phyloP scores from a whole-genome alignment of 2,329 filamentous ascomycete species.

The Sarocladiaceae sp. region DNA sequence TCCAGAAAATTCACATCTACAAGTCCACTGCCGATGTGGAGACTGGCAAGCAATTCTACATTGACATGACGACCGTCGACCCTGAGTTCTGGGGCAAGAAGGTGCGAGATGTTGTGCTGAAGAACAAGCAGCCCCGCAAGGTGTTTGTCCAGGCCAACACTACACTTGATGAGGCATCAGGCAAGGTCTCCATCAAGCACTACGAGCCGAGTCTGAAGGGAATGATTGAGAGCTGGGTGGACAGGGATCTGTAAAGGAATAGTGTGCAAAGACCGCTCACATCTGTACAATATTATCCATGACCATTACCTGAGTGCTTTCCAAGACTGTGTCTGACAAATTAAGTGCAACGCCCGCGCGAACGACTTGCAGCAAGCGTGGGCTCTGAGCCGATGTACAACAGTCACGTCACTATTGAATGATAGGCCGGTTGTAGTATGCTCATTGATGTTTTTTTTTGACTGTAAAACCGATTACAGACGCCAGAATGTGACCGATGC shows the following conservation, averaged over 20 bases:
- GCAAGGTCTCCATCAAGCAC: constrained; percentile 71
- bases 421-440: constrained; percentile 29
- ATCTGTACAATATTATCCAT: constrained; percentile 6
- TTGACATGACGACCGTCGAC: constrained; percentile 75
- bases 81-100: constrained; percentile 76
- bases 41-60: constrained; percentile 72
- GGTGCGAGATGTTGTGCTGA: constrained; percentile 68
- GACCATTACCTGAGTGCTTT: too few relatives aligned
- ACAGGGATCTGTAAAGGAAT: constrained; percentile 40
- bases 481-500: constrained; percentile 60
- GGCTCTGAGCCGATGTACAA: too few relatives aligned
- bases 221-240: constrained; percentile 76
- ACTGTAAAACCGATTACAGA: constrained; percentile 61
- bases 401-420: not conserved
- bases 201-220: constrained; percentile 78
- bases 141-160: constrained; percentile 96
- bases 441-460: constrained; percentile 44
- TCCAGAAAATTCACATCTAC: constrained; percentile 89
- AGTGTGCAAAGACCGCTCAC: constrained; percentile 11
- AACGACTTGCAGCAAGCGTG: too few relatives aligned
- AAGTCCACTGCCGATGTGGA: constrained; percentile 84
- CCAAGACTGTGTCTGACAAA: too few relatives aligned
- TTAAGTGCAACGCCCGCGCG: too few relatives aligned
- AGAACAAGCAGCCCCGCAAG: constrained; percentile 76
- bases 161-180: constrained; percentile 58